Evolutionary conservation across 2,329 filamentous ascomycete genomes (phyloP), one percentile per base, ranked within the genome.

Genomic region (Chrysoporthe puriensis): DNA sequence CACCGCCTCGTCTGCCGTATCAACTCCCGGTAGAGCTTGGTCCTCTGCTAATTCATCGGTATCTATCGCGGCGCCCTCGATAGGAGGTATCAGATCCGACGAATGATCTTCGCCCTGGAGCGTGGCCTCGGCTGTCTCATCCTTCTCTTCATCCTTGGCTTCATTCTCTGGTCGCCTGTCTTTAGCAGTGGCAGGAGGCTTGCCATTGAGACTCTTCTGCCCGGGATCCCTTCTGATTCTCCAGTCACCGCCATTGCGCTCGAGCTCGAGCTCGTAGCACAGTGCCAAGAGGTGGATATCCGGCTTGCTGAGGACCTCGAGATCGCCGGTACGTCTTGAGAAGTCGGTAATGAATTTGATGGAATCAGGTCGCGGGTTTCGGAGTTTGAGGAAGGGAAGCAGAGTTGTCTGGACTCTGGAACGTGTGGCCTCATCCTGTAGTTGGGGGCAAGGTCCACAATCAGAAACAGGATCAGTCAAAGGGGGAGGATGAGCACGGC

Each of bases 221-320:
- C 90, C 91, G 0, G 95, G 95, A 3, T 87, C 85, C 67, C 86
- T 92, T 70, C 94, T 85, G 77, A 97, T 75, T 69, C 94, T 87
- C 91, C 93, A 97, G 76, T 97, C 90, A 1, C 94, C 94, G n/a
- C 90, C 88, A 76, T 97, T 96, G 68, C 90, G 84, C 82, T 98
- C 94, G 74, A 92, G 91, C 74, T 98, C 95, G n/a, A 98, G 77
- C 77, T 99, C 96, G 77, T 98, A 98, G 0, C 93, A 91, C 66
- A 99, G 82, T 9, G 95, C 96, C 75, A 98, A 83, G 52, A 99
- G 86, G 73, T 96, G 91, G 69, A 98, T 83, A 88, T 99, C 96
- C 1, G 94, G 91, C 76, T 86, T 89, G 80, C 94, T 97, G 68
- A 99, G 82, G 0, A 97, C 95, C 13, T 91, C 88, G 70, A 94